Conservation (phyloP, 2,329 filamentous ascomycete genomes). For the Pseudopyricularia cyperi region DNA sequence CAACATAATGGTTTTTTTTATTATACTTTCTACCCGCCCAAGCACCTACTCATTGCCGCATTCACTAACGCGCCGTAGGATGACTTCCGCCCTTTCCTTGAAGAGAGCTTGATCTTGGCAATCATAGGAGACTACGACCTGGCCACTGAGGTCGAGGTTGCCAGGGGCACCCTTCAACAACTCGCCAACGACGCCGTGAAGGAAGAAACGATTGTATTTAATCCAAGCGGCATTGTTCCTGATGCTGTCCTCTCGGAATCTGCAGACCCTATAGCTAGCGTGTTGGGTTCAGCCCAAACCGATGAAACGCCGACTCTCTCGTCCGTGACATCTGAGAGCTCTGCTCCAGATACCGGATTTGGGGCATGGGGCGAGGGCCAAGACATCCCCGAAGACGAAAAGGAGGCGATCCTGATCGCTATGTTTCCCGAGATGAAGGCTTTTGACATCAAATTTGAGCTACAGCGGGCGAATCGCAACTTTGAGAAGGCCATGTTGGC, state of each 20-base stretch:
- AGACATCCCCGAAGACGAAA: conserved; percentile 38
- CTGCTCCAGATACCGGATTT: not conserved
- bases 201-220: conserved; percentile 66
- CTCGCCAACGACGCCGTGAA: conserved; percentile 49
- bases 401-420: conserved; percentile 47
- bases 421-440: conserved; percentile 61
- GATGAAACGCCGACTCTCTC: not conserved
- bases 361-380: not conserved
- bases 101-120: conserved; percentile 64
- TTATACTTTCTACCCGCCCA: too few species aligned
- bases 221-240: conserved; percentile 57
- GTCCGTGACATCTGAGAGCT: not conserved
- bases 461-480: conserved; percentile 56
- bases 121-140: conserved; percentile 66
- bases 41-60: not conserved
- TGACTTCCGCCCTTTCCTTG: conserved; percentile 61
- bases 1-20: too few species aligned
- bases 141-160: conserved; percentile 34
- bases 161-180: conserved; percentile 46
- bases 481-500: conserved; percentile 64
- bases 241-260: not conserved
- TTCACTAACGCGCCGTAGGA: conserved; percentile 29
- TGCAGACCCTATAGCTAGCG: not conserved
- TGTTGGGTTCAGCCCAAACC: not conserved
- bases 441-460: conserved; percentile 50